Percentiles rank a stretch among this genome's conserved stretches.
Conservation (phyloP, 768 basidiomycete genomes). For the Mycena rebaudengoi region DNA sequence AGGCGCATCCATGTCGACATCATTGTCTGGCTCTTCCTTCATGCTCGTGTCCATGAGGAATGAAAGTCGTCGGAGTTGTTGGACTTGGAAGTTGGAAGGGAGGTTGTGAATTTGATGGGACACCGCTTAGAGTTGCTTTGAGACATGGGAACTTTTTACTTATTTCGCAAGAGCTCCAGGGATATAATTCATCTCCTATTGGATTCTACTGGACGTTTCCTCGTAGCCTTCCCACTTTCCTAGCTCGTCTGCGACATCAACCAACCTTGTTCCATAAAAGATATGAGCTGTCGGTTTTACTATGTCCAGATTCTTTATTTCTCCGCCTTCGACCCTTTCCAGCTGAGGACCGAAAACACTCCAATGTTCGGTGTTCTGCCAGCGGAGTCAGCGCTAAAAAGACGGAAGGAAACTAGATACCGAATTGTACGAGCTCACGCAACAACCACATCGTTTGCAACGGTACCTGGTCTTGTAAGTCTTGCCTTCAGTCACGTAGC, state of each 20-base stretch:
- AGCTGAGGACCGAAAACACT: conserved; percentile 69
- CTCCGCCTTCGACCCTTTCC: conserved; percentile 59
- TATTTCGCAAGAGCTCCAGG: not conserved
- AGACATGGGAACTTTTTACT: too few relatives aligned
- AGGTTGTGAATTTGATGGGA: too few relatives aligned
- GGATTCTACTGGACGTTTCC: not conserved
- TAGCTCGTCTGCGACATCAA: conserved; percentile 64
- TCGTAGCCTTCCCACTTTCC: conserved; percentile 77
- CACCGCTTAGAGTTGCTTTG: too few relatives aligned
- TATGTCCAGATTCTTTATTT: conserved; percentile 59
- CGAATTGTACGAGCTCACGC: conserved; percentile 62
- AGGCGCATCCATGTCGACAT: conserved; percentile 80
- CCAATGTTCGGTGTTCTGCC: conserved; percentile 52
- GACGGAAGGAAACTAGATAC: too few relatives aligned
- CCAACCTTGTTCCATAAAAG: conserved; percentile 70
- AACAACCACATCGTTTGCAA: conserved; percentile 68
- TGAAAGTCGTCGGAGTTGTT: not conserved
- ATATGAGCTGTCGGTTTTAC: conserved; percentile 72
- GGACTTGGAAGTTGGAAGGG: too few relatives aligned
- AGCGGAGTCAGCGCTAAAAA: too few relatives aligned
- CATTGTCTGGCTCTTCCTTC: conserved; percentile 49
- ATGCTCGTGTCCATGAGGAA: conserved; percentile 34
- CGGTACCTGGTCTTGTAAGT: conserved; percentile 69
- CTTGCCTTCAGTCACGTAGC: conserved; percentile 57
- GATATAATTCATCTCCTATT: not conserved